Conservation (phyloP, 1,284 basidiomycete genomes). For the Cutaneotrichosporon cutaneum region DNA sequence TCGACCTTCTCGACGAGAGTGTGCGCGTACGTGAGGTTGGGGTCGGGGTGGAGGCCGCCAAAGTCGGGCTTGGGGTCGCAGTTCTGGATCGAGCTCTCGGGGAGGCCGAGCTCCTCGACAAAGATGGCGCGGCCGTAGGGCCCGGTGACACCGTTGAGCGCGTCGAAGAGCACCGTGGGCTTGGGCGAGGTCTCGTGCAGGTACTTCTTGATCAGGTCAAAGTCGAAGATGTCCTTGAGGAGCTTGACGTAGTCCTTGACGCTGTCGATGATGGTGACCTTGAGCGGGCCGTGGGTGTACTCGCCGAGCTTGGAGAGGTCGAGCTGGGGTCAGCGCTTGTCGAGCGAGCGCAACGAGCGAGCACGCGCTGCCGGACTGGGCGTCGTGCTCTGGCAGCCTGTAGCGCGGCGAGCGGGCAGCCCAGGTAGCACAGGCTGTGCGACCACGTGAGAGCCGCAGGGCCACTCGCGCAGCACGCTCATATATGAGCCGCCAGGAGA, state of each 20-base stretch:
- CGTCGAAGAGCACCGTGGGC: conserved; percentile 92
- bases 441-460: no score
- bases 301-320: conserved; percentile 83
- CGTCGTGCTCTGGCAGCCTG: no score
- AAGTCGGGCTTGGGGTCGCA: conserved; percentile 89
- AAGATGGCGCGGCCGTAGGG: conserved; percentile 92
- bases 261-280: conserved; percentile 91
- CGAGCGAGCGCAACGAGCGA: not conserved
- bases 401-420: not conserved
- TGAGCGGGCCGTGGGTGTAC: conserved; percentile 73
- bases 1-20: conserved; percentile 91
- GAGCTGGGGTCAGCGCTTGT: conserved; percentile 56
- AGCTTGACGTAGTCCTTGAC: conserved; percentile 85
- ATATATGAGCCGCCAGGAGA: no score
- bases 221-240: conserved; percentile 90
- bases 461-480: no score
- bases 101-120: conserved; percentile 77
- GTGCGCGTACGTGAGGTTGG: conserved; percentile 97
- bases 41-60: conserved; percentile 95
- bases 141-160: conserved; percentile 93
- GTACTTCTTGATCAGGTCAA: conserved; percentile 87
- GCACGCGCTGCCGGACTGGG: not conserved
- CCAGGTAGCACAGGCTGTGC: no score
- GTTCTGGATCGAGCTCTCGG: conserved; percentile 82
- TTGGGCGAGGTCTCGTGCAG: conserved; percentile 62